A percentile compares a stretch with the other conserved stretches of the same genome.
Conservation (phyloP, 2,329 filamentous ascomycete species). For the Monascus ruber region DNA sequence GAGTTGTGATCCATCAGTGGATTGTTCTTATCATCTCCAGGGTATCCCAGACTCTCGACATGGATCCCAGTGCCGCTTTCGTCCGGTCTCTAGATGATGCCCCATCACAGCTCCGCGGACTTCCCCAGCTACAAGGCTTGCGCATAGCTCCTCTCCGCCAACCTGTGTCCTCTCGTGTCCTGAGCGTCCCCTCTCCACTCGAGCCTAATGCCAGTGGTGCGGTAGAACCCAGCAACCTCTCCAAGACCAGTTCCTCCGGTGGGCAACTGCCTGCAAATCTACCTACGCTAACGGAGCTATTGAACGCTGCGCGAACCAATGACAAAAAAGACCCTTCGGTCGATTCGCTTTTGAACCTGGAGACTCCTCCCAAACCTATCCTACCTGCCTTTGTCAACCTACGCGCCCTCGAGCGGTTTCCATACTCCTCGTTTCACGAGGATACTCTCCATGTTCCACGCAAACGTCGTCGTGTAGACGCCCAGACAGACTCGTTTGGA, state of each 20-base stretch:
- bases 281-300: conserved; percentile 23
- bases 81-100: conserved; percentile 30
- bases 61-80: conserved; percentile 20
- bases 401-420: conserved; percentile 35
- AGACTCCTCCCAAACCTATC: conserved; percentile 29
- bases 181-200: conserved; percentile 33
- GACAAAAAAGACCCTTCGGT: conserved; percentile 18
- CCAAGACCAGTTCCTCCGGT: conserved; percentile 15
- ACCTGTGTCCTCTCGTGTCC: conserved; percentile 30
- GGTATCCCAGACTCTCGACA: conserved; percentile 12
- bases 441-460: conserved; percentile 21
- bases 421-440: conserved; percentile 30
- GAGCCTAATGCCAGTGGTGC: conserved; percentile 31
- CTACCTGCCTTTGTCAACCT: conserved; percentile 37
- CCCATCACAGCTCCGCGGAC: conserved; percentile 26
- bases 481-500: conserved; percentile 29
- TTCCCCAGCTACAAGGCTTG: conserved; percentile 30
- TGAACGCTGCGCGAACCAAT: conserved; percentile 25
- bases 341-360: conserved; percentile 20
- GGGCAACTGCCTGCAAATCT: conserved; percentile 25
- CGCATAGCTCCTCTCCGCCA: conserved; percentile 39
- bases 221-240: conserved; percentile 19
- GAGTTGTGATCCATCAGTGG: neutral
- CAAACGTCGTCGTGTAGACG: conserved; percentile 34
- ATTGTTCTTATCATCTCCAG: conserved; percentile 5